Percentiles rank a stretch among this genome's conserved stretches.
Evolutionary conservation across 1,284 basidiomycete species (phyloP).

Genomic region (Mycena sp.): DNA sequence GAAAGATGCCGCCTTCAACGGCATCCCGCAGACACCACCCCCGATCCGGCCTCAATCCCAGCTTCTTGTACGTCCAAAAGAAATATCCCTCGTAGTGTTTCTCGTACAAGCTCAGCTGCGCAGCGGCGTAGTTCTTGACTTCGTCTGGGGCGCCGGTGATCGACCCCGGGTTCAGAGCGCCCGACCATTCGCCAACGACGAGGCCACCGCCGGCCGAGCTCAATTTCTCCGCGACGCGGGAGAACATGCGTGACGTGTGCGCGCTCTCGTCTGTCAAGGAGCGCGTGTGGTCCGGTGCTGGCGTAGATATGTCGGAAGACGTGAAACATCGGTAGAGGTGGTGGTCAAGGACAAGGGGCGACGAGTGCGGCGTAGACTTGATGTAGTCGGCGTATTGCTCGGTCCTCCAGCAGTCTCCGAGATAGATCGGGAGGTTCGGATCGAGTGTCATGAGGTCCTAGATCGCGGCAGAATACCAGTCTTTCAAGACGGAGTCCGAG

Average conservation of each 20-base stretch:
- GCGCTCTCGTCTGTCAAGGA: slow-evolving; percentile 53
- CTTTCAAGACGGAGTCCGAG: slow-evolving; percentile 58
- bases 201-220: slow-evolving; percentile 64
- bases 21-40: slow-evolving; percentile 86
- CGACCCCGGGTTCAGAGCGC: slow-evolving; percentile 77
- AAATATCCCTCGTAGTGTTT: slow-evolving; percentile 78
- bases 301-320: slow-evolving; percentile 62
- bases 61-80: slow-evolving; percentile 92
- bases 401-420: slow-evolving; percentile 85
- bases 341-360: slow-evolving; percentile 79
- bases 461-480: slow-evolving; percentile 76
- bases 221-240: slow-evolving; percentile 53
- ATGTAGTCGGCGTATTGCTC: slow-evolving; percentile 72
- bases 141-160: slow-evolving; percentile 60
- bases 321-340: slow-evolving; percentile 91
- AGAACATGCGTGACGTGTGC: slow-evolving; percentile 52
- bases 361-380: slow-evolving; percentile 37
- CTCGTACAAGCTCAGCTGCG: slow-evolving; percentile 79
- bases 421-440: slow-evolving; percentile 68
- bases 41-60: slow-evolving; percentile 58
- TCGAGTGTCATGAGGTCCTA: slow-evolving; percentile 63
- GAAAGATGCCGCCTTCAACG: slow-evolving; percentile 70
- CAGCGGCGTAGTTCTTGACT: slow-evolving; percentile 64
- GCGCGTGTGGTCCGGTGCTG: slow-evolving; percentile 66
- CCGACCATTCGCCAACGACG: slow-evolving; percentile 87